Evolutionary conservation across 768 basidiomycete genomes (phyloP).

Genomic region (Sistotremastrum niveocremeum): DNA sequence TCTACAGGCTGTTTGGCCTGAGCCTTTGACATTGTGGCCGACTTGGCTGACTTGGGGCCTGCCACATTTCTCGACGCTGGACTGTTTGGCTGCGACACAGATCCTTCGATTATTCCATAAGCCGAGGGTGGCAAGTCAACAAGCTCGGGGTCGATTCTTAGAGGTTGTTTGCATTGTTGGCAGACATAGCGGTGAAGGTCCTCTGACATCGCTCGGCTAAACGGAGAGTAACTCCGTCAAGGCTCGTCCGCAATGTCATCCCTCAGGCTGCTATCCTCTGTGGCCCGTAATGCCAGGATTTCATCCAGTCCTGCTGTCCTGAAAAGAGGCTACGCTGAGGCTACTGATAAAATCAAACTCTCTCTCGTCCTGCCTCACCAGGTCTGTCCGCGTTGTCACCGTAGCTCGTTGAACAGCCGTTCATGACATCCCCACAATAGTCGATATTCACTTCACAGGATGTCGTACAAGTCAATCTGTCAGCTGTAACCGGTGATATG

Average conservation of each 20-base stretch:
- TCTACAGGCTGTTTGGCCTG: conserved; percentile 51
- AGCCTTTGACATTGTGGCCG: conserved; percentile 34
- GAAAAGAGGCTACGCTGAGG: conserved; percentile 86
- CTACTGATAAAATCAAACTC: conserved; percentile 79
- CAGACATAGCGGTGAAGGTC: conserved; percentile 33
- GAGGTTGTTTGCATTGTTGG: conserved; percentile 84
- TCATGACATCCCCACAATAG: conserved; percentile 27
- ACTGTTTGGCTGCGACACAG: conserved; percentile 43
- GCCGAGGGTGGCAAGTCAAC: conserved; percentile 75
- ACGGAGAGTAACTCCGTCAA: conserved; percentile 5
- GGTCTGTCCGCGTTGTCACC: conserved; percentile 33
- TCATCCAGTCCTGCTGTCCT: conserved; percentile 37
- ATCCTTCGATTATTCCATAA: conserved; percentile 72
- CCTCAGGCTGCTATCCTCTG: conserved; percentile 55
- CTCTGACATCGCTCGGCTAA: background rate
- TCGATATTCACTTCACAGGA: conserved; percentile 82
- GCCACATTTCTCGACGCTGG: conserved; percentile 23
- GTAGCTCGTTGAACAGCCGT: background rate
- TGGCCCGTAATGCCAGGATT: conserved; percentile 35
- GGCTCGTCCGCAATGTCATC: conserved; percentile 47
- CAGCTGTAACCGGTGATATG: conserved; percentile 95
- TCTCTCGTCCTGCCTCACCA: conserved; percentile 92
- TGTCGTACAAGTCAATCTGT: conserved; percentile 90
- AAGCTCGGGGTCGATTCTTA: conserved; percentile 90
- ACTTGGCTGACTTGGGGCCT: conserved; percentile 25